phyloP scores from a whole-genome alignment of 179 eudicot species.

The Beta corolliflora region DNA sequence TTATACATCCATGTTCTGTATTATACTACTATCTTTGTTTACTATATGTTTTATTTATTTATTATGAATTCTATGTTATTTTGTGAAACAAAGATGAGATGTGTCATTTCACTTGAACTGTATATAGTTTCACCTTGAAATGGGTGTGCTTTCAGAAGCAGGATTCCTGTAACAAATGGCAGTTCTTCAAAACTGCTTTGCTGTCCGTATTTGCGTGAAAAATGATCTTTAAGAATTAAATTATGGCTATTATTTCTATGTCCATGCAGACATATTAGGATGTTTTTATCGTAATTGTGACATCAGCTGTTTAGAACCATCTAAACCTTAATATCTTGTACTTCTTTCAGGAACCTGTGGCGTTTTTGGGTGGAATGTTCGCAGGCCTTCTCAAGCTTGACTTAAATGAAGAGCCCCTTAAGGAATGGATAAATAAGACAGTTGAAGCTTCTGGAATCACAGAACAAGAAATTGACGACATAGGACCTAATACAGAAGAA shows the following conservation, averaged over 20 bases:
- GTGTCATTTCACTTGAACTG: too few relatives aligned
- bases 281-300: neutral
- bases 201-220: neutral
- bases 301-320: neutral
- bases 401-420: conserved; percentile 89
- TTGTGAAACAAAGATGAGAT: too few relatives aligned
- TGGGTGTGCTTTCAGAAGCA: too few relatives aligned
- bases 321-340: neutral
- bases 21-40: too few relatives aligned
- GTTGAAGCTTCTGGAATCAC: conserved; percentile 82
- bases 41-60: too few relatives aligned
- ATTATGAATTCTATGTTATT: too few relatives aligned
- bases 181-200: neutral
- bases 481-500: conserved; percentile 41
- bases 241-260: neutral
- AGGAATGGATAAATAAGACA: conserved; percentile 77
- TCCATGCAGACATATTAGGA: neutral
- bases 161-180: too few relatives aligned
- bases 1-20: too few relatives aligned
- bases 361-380: conserved; percentile 89
- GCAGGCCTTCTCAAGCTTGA: conserved; percentile 93
- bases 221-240: too few relatives aligned
- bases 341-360: conserved; percentile 55
- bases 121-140: too few relatives aligned
- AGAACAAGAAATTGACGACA: conserved; percentile 47